Base-by-base conservation (phyloP, 2,329 filamentous ascomycete genomes). In the Diaporthe nobilis region DNA sequence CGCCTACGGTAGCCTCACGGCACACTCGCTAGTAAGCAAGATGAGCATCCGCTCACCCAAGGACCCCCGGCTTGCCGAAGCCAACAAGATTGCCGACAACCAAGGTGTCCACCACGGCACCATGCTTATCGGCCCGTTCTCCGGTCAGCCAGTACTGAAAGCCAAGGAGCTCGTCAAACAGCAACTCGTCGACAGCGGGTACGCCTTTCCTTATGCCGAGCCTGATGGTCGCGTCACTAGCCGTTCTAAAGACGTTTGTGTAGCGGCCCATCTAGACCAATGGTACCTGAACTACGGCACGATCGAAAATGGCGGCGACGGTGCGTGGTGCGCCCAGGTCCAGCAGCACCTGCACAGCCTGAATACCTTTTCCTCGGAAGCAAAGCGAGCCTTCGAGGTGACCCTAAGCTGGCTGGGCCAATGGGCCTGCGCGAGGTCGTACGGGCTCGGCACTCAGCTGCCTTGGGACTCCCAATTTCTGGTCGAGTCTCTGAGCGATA, bases 231-330 rank as follows among this genome's bases (percentile, higher is more conserved):
- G 51, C 51, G 51, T 55, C 51, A 55, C 51, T 4, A 94, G 86
- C 94, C 93, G 93, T 92, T 94, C 31, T 89, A 92, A 79, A 94
- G 63, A 68, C 51, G n/a, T 55, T 55, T 55, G 51, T 55, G 51
- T 55, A 28, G 51, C 51, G 51, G 51, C 51, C 25, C 51, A 55
- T 28, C 51, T 55, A 28, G 51, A 55, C 51, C 51, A 55, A 55
- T 55, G 51, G 51, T 55, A 55, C 51, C 25, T 55, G 51, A 55
- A 55, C 25, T 55, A 55, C 51, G 51, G 51, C 51, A 55, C 58
- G 39, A 28, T 39, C 58, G 58, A 63, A 44, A 63, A 63, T 39
- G 58, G 58, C n/a, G 58, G 58, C 39, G 58, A 63, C 58, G 58
- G 58, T 37, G 58, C 31, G n/a, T 63, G 58, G 58, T 63, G 58